Conservation (phyloP, 2,329 filamentous ascomycete species). For the Chrysosphaeria jannelii region DNA sequence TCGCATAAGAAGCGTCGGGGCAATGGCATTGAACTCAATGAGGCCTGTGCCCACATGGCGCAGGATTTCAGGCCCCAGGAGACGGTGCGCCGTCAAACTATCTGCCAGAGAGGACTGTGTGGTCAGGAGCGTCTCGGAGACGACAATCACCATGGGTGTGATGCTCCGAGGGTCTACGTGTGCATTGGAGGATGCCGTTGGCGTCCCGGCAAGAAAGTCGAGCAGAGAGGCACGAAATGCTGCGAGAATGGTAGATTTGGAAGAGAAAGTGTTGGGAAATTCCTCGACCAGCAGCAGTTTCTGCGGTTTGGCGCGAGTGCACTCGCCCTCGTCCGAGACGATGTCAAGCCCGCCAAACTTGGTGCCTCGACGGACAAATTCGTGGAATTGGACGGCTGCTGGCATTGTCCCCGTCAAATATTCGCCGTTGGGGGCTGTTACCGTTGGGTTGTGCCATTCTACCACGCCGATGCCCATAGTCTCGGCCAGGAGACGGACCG, state of each 20-base stretch:
- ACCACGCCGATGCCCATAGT: slow-evolving; percentile 49
- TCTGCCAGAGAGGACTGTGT: slow-evolving; percentile 64
- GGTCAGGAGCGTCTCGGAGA: slow-evolving; percentile 71
- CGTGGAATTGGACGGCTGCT: slow-evolving; percentile 61
- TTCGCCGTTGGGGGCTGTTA: slow-evolving; percentile 22
- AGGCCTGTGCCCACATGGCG: slow-evolving; percentile 49
- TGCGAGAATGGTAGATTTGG: slow-evolving; percentile 29
- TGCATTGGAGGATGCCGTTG: too few relatives aligned
- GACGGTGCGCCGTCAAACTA: slow-evolving; percentile 71
- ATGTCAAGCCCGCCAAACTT: slow-evolving; percentile 23
- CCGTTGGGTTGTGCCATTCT: slow-evolving; percentile 71
- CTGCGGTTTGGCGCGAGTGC: slow-evolving; percentile 1
- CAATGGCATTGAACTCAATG: slow-evolving; percentile 84
- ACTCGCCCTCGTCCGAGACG: slow-evolving; percentile 5
- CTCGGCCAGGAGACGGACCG: slow-evolving; percentile 45
- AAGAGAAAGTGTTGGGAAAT: slow-evolving; percentile 46
- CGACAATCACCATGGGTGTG: slow-evolving; percentile 57
- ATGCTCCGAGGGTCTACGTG: slow-evolving; percentile 13
- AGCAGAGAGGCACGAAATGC: slow-evolving; percentile 49
- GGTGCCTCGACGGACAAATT: slow-evolving; percentile 60
- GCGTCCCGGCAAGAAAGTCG: slow-evolving; percentile 45
- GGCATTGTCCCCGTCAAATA: too few relatives aligned
- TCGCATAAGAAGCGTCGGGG: slow-evolving; percentile 57
- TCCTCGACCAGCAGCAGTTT: slow-evolving; percentile 51
- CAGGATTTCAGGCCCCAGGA: slow-evolving; percentile 64